phyloP scores from a whole-genome alignment of 2,329 filamentous ascomycete genomes.

The Aureobasidium subglaciale region DNA sequence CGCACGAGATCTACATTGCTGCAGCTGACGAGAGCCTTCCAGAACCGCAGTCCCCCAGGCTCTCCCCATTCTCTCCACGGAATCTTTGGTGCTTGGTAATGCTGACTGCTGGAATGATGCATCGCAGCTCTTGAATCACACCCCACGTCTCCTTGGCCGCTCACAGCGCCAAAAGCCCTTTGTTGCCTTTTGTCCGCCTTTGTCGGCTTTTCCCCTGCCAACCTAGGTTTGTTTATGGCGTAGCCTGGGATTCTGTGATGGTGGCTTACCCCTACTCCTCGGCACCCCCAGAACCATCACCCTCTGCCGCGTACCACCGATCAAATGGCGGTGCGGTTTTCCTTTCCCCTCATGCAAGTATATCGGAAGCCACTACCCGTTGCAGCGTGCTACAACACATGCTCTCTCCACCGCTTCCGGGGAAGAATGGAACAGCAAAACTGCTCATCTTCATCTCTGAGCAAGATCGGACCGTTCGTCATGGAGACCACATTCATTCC shows the following conservation, averaged over 20 bases:
- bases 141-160: neutral
- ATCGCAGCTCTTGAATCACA: neutral
- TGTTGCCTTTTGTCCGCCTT: neutral
- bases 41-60: conserved; percentile 1
- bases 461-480: neutral
- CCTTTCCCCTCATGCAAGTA: conserved; percentile 1
- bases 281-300: neutral
- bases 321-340: neutral
- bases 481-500: neutral
- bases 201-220: neutral
- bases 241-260: neutral
- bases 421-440: neutral
- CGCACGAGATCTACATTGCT: conserved; percentile 2
- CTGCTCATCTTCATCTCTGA: neutral
- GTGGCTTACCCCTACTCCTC: conserved; percentile 1
- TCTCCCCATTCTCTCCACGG: neutral
- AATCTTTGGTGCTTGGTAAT: neutral
- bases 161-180: neutral
- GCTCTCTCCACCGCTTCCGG: neutral
- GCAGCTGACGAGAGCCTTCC: conserved; percentile 12
- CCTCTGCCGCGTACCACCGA: neutral
- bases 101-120: neutral
- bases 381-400: conserved; percentile 4
- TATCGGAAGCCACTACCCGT: conserved; percentile 2
- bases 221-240: neutral